Conservation (phyloP, 2,329 filamentous ascomycete genomes). For the Pseudopithomyces maydicus region DNA sequence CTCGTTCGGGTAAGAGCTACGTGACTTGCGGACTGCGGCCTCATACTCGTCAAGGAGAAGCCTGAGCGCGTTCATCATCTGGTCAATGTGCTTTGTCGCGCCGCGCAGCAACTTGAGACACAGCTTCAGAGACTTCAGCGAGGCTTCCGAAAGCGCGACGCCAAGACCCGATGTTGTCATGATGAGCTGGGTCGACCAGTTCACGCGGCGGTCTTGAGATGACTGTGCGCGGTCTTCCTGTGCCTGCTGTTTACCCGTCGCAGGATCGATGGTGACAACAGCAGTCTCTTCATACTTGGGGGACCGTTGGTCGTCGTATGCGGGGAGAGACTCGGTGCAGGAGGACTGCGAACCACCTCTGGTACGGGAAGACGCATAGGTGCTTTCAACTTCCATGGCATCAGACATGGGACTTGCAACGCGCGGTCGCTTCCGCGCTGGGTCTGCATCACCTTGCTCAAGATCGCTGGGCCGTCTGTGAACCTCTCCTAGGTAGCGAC, state of each 20-base stretch:
- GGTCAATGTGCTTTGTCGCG: constrained; percentile 81
- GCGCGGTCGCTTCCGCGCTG: constrained; percentile 50
- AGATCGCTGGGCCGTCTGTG: constrained; percentile 59
- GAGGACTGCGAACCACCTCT: constrained; percentile 67
- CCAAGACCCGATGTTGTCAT: constrained; percentile 90
- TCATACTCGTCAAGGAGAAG: constrained; percentile 83
- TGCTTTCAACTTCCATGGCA: constrained; percentile 56
- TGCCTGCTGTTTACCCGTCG: constrained; percentile 25
- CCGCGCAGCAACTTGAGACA: constrained; percentile 80
- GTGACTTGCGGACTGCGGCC: constrained; percentile 44
- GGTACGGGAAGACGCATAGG: constrained; percentile 32
- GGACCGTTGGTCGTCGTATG: constrained; percentile 79
- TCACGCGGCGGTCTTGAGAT: constrained; percentile 47
- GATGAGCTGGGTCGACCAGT: constrained; percentile 83
- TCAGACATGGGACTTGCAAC: constrained; percentile 45
- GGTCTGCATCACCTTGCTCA: constrained; percentile 47
- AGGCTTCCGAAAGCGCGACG: constrained; percentile 89
- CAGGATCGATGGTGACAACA: constrained; percentile 30
- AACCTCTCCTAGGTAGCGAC: constrained; percentile 74
- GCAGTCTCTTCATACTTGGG: constrained; percentile 73
- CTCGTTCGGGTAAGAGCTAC: constrained; percentile 19
- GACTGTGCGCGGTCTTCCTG: constrained; percentile 17
- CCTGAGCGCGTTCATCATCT: constrained; percentile 75
- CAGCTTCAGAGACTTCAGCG: constrained; percentile 80
- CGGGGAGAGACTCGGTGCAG: constrained; percentile 76